Evolutionary conservation across 306 rosid species (phyloP).

Genomic region (Cicer chorassanicum): DNA sequence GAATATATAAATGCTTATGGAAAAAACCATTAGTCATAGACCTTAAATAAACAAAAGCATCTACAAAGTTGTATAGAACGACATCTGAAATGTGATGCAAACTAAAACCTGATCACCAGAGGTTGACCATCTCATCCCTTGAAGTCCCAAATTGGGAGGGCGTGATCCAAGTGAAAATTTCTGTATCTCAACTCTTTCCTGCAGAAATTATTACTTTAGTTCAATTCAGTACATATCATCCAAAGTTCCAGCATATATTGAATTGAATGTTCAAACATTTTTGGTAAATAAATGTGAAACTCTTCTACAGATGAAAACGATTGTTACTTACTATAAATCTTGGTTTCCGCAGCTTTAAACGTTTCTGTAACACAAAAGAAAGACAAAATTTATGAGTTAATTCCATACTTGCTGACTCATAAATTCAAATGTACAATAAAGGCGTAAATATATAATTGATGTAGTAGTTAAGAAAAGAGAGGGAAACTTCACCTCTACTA

Average conservation of each 20-base stretch:
- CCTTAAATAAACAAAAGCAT: constrained; percentile 24
- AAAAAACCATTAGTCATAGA: constrained; percentile 12
- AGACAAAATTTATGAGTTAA: constrained; percentile 26
- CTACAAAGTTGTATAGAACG: constrained; percentile 1
- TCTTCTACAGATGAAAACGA: constrained; percentile 28
- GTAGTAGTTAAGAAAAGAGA: constrained; percentile 5
- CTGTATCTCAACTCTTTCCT: constrained; percentile 82
- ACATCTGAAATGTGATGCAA: constrained; percentile 47
- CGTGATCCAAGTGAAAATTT: constrained; percentile 81
- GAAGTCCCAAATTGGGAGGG: constrained; percentile 89
- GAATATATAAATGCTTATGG: not conserved
- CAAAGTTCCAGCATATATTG: constrained; percentile 9
- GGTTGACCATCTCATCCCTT: constrained; percentile 85
- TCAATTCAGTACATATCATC: constrained; percentile 28
- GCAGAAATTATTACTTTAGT: constrained; percentile 35
- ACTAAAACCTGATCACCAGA: constrained; percentile 73
- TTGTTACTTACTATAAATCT: constrained; percentile 69
- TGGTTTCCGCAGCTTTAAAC: constrained; percentile 74
- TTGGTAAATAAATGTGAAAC: constrained; percentile 9
- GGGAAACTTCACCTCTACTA: constrained; percentile 68
- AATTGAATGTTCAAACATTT: not conserved
- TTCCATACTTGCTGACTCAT: not conserved
- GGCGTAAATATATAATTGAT: not conserved
- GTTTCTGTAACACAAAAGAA: constrained; percentile 62
- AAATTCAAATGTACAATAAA: constrained; percentile 4